Base-by-base conservation (phyloP, 805 yeast genomes). In the Candida quercuum region DNA sequence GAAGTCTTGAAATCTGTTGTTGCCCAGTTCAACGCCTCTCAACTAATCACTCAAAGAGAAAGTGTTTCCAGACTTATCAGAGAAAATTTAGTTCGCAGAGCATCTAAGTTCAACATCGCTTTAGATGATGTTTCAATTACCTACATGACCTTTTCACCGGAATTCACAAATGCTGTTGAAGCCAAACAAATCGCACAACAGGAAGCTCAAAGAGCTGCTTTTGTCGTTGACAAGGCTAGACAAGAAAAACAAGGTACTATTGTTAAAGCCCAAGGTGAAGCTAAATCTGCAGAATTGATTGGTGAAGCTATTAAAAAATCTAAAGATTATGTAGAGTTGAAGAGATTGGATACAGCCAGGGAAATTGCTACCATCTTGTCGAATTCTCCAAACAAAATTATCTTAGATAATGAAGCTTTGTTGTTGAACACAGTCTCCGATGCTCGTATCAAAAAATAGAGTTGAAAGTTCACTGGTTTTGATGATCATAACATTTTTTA, bases 131-230 rank as follows among this genome's bases (percentile, higher is more conserved):
- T 93, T 32, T 93, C 99, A 6, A 76, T 93, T 56, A 93, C 99
- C 3, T 87, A 69, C 53, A 93, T 93, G 98, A 86, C 97, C 1
- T 93, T 93, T 63, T 85, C 95, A 3, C 99, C 99, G 21, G 99
- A 93, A 64, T 93, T 93, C 62, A 89, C 98, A 29, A 80, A 84
- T 32, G 98, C 98, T 5, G 99, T 93, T 39, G 99, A 93, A 68
- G 95, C 96, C 41, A 93, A 93, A 66, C 99, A 93, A 70, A 93
- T 93, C 64, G 98, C 99, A 21, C 99, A 93, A 64, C 99, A 93
- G 71, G 99, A 93, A 60, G 98, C 99, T 16, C 97, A 93, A 67
- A 81, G 95, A 63, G 98, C 99, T 8, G 97, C 98, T 1, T 93
- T 89, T 51, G 72, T 93, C 30, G 99, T 93, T 37, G 99, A 93